Conservation (phyloP, 441 rosid species). For the Populus hybrid region DNA sequence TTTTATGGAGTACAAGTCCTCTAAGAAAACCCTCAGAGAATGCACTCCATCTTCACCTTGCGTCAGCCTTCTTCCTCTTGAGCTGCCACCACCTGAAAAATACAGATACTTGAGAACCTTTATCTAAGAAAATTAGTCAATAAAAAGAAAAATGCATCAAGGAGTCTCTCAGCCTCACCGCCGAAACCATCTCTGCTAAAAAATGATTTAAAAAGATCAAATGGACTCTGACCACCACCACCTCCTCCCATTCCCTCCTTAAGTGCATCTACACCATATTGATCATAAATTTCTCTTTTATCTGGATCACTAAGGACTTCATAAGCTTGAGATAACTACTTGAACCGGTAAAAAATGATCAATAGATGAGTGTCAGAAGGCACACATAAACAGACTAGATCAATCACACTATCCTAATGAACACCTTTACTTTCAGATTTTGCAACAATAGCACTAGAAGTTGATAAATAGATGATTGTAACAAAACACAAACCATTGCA, state of each 20-base stretch:
- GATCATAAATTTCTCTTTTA: constrained; percentile 81
- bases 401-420: neutral
- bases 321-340: constrained; percentile 24
- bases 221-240: constrained; percentile 65
- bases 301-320: constrained; percentile 86
- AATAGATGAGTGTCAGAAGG: constrained; percentile 9
- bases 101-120: neutral
- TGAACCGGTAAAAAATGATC: constrained; percentile 41
- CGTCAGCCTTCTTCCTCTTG: no score
- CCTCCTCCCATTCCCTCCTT: constrained; percentile 76
- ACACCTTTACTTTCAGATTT: neutral
- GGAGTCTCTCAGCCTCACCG: no score
- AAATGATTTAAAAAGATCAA: constrained; percentile 61
- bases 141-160: neutral
- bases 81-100: neutral
- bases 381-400: neutral
- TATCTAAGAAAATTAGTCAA: neutral
- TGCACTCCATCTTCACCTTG: constrained; percentile 73
- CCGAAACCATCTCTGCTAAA: no score
- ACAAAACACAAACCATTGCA: neutral
- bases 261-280: constrained; percentile 92
- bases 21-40: constrained; percentile 60
- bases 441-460: neutral
- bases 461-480: neutral
- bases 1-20: constrained; percentile 68